Evolutionary conservation across 306 rosid species (phyloP).

Genomic region (Pachyrhizus erosus): DNA sequence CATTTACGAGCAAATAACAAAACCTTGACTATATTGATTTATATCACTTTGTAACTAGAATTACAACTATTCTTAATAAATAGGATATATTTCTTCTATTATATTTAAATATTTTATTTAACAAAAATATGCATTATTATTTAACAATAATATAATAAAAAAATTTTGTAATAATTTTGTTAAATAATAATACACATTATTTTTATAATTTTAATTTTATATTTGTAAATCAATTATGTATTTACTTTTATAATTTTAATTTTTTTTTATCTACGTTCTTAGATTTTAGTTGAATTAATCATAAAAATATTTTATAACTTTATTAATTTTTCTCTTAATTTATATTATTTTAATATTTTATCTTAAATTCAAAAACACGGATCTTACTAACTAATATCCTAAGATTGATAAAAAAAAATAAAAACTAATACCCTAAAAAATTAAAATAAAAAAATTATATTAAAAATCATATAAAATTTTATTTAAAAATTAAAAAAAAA

Average conservation of each 20-base stretch:
- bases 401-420: no score
- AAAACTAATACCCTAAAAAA: no score
- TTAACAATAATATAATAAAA: no score
- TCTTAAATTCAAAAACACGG: background rate
- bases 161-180: no score
- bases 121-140: no score
- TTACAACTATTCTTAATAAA: background rate
- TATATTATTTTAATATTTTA: background rate
- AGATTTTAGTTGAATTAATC: background rate
- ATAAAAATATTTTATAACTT: background rate
- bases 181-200: no score
- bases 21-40: background rate
- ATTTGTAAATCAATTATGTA: background rate
- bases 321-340: background rate
- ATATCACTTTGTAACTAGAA: background rate
- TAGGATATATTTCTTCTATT: background rate
- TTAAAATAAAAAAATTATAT: no score
- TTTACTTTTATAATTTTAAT: background rate
- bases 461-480: no score
- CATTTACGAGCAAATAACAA: slow-evolving; percentile 22
- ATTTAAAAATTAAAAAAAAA: no score
- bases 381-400: no score
- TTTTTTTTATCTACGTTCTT: no score
- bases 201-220: background rate
- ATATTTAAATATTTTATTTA: background rate